A percentile compares a stretch with the other conserved stretches of the same genome.
phyloP scores from a whole-genome alignment of 768 basidiomycete genomes.

The Glaciozyma martinii region DNA sequence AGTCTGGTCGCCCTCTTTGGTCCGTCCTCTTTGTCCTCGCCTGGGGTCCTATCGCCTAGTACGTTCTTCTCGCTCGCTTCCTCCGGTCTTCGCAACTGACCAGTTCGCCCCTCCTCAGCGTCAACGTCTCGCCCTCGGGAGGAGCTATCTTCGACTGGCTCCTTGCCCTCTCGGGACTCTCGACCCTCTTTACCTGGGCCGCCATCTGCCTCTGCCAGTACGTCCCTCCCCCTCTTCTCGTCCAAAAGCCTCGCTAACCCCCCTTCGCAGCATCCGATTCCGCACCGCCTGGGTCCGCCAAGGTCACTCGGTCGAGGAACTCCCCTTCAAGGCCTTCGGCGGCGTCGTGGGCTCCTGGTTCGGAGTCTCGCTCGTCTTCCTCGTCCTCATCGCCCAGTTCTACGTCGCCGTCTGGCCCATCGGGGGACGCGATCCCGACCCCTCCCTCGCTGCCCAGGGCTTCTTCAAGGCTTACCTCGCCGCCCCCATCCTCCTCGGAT shows the following conservation, averaged over 20 bases:
- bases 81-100: background rate
- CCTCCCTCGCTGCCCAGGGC: conserved; percentile 2
- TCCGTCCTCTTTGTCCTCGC: conserved; percentile 43
- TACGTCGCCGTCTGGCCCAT: conserved; percentile 21
- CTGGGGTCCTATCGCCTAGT: conserved; percentile 23
- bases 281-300: conserved; percentile 32
- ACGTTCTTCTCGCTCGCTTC: background rate
- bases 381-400: conserved; percentile 34
- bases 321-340: conserved; percentile 31
- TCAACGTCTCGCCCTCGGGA: conserved; percentile 46
- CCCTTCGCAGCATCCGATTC: conserved; percentile 34
- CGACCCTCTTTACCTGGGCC: conserved; percentile 59
- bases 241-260: background rate
- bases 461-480: conserved; percentile 27
- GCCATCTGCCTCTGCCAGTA: conserved; percentile 43
- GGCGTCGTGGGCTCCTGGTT: conserved; percentile 31
- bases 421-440: background rate
- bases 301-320: conserved; percentile 32
- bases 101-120: conserved; percentile 20
- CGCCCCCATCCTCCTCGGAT: conserved; percentile 27
- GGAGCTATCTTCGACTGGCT: conserved; percentile 50
- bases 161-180: conserved; percentile 57
- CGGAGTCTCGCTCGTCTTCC: conserved; percentile 27
- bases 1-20: conserved; percentile 54
- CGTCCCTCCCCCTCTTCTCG: background rate